These are phyloP conservation scores for Symbiotaphrina buchneri DNA, from an alignment of 495 filamentous ascomycete species.

Conservation along the genomic window DNA sequence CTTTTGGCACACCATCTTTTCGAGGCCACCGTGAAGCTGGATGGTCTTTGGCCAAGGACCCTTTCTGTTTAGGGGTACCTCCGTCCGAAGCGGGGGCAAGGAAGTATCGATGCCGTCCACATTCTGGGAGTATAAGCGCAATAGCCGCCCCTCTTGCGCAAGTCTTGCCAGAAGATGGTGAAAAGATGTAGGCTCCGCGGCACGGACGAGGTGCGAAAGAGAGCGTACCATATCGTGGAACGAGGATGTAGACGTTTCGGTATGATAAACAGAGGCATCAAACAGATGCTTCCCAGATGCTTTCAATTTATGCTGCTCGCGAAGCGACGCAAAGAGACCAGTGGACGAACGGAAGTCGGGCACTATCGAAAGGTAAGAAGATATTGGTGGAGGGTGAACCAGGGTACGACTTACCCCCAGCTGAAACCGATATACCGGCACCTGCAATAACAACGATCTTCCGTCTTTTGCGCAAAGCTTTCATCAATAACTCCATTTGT, in stretches of 20 bases:
- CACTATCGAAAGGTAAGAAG: conserved; percentile 27
- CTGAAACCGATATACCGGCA: conserved; percentile 88
- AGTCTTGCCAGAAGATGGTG: conserved; percentile 85
- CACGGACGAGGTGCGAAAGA: conserved; percentile 49
- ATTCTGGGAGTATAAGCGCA: conserved; percentile 88
- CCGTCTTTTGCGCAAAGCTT: conserved; percentile 64
- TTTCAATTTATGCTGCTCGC: conserved; percentile 72
- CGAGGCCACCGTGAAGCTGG: conserved; percentile 82
- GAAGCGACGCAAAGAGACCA: conserved; percentile 68
- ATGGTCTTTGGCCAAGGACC: conserved; percentile 85
- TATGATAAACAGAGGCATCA: conserved; percentile 89
- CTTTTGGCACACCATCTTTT: conserved; percentile 91
- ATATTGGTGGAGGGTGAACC: conserved; percentile 2
- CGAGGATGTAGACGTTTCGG: conserved; percentile 61
- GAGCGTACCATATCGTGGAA: conserved; percentile 94
- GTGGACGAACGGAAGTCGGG: conserved; percentile 87
- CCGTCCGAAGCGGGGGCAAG: conserved; percentile 56
- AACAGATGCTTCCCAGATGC: conserved; percentile 89
- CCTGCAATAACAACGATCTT: conserved; percentile 95
- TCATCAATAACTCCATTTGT: conserved; percentile 44
- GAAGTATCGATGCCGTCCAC: conserved; percentile 86
- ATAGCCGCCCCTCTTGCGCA: conserved; percentile 69
- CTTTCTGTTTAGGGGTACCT: conserved; percentile 48
- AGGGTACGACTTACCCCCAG: conserved; percentile 51
- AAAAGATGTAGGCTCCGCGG: conserved; percentile 67